Percentiles rank a stretch among this genome's conserved stretches.
phyloP scores from a whole-genome alignment of 768 basidiomycete genomes.

The Serendipita sp. region DNA sequence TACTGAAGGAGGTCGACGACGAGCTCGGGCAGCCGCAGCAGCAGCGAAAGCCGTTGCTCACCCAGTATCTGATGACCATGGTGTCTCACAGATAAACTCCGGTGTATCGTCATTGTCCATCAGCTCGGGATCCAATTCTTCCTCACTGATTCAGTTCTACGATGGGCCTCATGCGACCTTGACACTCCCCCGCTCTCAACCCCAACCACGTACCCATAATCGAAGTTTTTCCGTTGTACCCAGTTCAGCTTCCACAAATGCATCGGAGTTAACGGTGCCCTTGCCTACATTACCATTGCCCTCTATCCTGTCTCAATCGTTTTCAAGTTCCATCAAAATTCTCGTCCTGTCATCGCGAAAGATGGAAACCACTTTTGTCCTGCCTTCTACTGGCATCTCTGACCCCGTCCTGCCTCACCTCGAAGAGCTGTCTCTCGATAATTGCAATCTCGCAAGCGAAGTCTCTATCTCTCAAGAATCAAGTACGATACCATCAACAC shows the following conservation, averaged over 20 bases:
- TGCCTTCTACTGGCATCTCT: conserved; percentile 27
- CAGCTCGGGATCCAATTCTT: neutral
- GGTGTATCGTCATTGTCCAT: conserved; percentile 31
- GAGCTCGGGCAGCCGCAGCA: conserved; percentile 41
- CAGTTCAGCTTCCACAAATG: conserved; percentile 11
- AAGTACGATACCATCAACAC: conserved; percentile 20
- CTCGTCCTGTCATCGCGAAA: conserved; percentile 51
- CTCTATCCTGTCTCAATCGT: conserved; percentile 41
- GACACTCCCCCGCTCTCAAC: conserved; percentile 18
- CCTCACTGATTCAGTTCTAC: conserved; percentile 6
- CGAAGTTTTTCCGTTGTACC: conserved; percentile 9
- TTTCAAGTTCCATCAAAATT: conserved; percentile 40
- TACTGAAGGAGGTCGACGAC: conserved; percentile 57
- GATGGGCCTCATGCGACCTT: conserved; percentile 7
- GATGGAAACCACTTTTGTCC: conserved; percentile 43
- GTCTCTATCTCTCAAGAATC: conserved; percentile 31
- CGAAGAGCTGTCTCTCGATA: conserved; percentile 61
- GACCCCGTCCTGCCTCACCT: conserved; percentile 39
- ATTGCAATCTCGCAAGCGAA: conserved; percentile 49
- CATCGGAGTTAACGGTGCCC: conserved; percentile 36
- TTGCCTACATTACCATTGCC: conserved; percentile 53
- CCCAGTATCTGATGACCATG: conserved; percentile 41
- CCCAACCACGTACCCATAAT: conserved; percentile 12
- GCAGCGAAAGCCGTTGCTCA: conserved; percentile 17
- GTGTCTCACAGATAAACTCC: too few relatives aligned